These are phyloP conservation scores for Aspergillus bertholletiae DNA, from an alignment of 495 filamentous ascomycete genomes.

Conservation along the genomic window DNA sequence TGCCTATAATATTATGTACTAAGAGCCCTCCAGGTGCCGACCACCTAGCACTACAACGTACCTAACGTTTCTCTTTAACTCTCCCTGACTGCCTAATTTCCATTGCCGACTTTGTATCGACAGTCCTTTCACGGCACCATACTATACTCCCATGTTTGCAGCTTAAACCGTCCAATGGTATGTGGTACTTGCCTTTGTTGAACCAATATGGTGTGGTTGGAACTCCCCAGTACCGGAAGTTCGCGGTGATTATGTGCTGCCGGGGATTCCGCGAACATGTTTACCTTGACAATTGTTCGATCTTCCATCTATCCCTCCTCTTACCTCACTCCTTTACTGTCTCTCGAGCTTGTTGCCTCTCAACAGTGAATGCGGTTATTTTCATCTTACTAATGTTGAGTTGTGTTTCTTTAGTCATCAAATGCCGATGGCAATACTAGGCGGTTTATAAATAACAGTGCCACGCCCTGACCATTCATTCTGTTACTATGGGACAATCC, in stretches of 20 bases:
- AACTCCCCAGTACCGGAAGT: too few species aligned
- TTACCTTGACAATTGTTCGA: neutral
- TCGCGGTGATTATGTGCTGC: too few species aligned
- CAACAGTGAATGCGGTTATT: neutral
- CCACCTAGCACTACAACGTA: neutral
- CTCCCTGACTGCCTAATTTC: neutral
- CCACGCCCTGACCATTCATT: slow-evolving; percentile 12
- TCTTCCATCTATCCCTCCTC: neutral
- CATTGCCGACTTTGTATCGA: neutral
- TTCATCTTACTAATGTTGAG: slow-evolving; percentile 20
- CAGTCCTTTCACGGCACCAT: neutral
- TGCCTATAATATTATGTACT: too few species aligned
- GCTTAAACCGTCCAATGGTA: slow-evolving; percentile 20
- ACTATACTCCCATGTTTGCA: neutral
- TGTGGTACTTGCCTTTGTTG: slow-evolving; percentile 1
- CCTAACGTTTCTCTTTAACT: neutral
- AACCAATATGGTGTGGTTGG: too few species aligned
- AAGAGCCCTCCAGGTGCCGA: too few species aligned
- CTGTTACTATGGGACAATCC: slow-evolving; percentile 49
- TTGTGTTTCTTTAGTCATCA: slow-evolving; percentile 18
- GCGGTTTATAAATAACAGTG: slow-evolving; percentile 21
- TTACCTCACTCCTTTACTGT: neutral
- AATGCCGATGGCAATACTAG: slow-evolving; percentile 33
- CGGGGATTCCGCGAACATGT: neutral
- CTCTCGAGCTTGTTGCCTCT: neutral